A percentile compares a stretch with the other conserved stretches of the same genome.
Evolutionary conservation across 495 filamentous ascomycete species (phyloP).

Genomic region (Parachaetomium inaequale): DNA sequence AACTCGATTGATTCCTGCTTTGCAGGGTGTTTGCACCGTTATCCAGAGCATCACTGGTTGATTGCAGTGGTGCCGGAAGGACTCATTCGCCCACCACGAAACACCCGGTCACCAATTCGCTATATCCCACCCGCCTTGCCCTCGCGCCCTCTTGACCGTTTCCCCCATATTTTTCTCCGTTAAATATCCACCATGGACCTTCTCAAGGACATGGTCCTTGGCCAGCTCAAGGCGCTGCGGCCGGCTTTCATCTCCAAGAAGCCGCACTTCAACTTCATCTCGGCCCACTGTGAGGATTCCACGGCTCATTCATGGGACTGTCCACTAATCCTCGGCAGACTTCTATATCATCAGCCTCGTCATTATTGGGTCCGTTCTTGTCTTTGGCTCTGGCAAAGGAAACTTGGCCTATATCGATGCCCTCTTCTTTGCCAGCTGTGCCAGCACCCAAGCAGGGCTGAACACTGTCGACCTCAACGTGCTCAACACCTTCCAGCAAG

Average conservation of each 20-base stretch:
- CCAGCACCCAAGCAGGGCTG: constrained; percentile 85
- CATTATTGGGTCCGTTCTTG: constrained; percentile 69
- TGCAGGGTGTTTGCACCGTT: constrained; percentile 5
- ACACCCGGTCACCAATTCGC: background rate
- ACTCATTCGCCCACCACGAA: background rate
- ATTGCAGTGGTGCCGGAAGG: background rate
- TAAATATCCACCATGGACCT: constrained; percentile 22
- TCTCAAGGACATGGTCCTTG: constrained; percentile 27
- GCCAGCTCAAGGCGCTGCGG: constrained; percentile 44
- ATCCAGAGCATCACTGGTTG: background rate
- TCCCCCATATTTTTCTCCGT: background rate
- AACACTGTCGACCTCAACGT: constrained; percentile 81
- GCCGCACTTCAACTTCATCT: constrained; percentile 77
- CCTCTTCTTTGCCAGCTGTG: constrained; percentile 75
- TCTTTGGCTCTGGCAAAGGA: constrained; percentile 56
- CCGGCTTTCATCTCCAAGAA: constrained; percentile 51
- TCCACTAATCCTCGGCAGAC: constrained; percentile 46
- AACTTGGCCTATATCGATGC: constrained; percentile 79
- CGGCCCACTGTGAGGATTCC: constrained; percentile 66
- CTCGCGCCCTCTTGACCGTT: background rate
- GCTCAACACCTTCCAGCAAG: constrained; percentile 72
- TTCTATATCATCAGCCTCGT: constrained; percentile 68
- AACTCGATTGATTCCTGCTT: constrained; percentile 10
- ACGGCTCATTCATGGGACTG: background rate
- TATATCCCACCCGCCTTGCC: background rate